Percentiles rank a stretch among this genome's conserved stretches.
Evolutionary conservation across 2,329 filamentous ascomycete species (phyloP).

Genomic region (Chaetothyriales sp.): DNA sequence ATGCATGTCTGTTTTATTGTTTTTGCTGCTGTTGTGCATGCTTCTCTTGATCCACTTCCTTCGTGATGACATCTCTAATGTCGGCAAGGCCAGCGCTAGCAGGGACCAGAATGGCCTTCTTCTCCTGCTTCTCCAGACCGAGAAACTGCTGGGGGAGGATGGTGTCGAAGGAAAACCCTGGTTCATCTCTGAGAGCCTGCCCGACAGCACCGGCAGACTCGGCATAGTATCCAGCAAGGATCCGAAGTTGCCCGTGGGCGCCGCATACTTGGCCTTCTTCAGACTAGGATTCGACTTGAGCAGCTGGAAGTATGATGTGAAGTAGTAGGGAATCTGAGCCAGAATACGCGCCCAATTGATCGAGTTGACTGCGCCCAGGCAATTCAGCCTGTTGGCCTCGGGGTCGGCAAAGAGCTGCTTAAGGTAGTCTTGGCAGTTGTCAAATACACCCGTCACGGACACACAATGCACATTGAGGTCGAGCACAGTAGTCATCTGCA

Average conservation of each 20-base stretch:
- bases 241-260: constrained; percentile 96
- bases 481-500: constrained; percentile 89
- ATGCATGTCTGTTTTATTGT: neutral
- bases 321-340: constrained; percentile 95
- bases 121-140: constrained; percentile 63
- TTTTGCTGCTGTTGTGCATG: constrained; percentile 9
- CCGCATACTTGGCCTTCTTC: constrained; percentile 67
- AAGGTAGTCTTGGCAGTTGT: constrained; percentile 92
- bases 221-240: constrained; percentile 79
- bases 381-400: constrained; percentile 66
- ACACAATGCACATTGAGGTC: constrained; percentile 90
- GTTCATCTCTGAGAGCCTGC: constrained; percentile 55
- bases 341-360: constrained; percentile 95
- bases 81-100: constrained; percentile 55
- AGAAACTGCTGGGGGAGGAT: constrained; percentile 72
- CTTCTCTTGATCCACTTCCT: constrained; percentile 46
- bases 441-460: constrained; percentile 78
- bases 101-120: constrained; percentile 54
- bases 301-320: constrained; percentile 82
- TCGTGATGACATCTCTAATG: constrained; percentile 61
- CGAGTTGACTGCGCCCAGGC: constrained; percentile 85
- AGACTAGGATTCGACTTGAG: constrained; percentile 37
- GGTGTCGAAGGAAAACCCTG: constrained; percentile 61
- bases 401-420: constrained; percentile 83
- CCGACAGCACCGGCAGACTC: constrained; percentile 86